Evolutionary conservation across 176 grass and related monocot genomes (phyloP), one percentile per base, ranked within the genome.

Genomic region (Melocanna baccifera): DNA sequence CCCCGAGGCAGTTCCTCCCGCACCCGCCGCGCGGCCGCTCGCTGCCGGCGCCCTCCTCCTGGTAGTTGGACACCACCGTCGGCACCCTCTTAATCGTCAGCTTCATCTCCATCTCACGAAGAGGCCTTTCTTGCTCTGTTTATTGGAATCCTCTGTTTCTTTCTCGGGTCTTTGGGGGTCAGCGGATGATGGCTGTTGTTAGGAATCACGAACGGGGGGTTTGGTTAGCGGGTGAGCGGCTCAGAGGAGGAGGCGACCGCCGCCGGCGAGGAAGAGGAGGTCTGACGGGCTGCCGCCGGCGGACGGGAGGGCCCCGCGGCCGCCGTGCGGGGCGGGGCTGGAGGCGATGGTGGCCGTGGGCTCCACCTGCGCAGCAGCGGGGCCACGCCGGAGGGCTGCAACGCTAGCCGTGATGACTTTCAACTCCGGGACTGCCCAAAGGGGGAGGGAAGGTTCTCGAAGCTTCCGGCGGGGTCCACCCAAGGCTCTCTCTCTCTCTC

Each of bases 181-280:
- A 74, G 87, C 46, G 22, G 15, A 23, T 13, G 61, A 40, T 41
- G 22, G 50, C 10, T 15, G 50, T 39, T 1, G 80, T 57, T 58
- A 81, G 71, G 28, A 32, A 64, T 30, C 37, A 5, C 25, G 51
- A 45, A 45, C 11, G 50, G 12, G 55, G 15, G 10, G n/a, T 15
- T 7, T 16, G 59, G 65, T 62, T 29, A 45, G 83, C 11, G 10
- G 68, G 61, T 25, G 34, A 15, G 20, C 34, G 18, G 3, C 28
- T 86, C 67, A 90, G 73, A 86, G 53, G 71, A 76, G 15, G 66
- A 62, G 53, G 50, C 75, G 50, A 63, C 97, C 97, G 37, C 97
- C 97, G 69, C 97, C 97, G 75, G 97, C 97, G 69, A 99, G 93
- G 85, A 99, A 99, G 81, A 99, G 97, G 52, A 99, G 97, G 84